Evolutionary conservation across 2,329 filamentous ascomycete genomes (phyloP), one percentile per base, ranked within the genome.

Genomic region (Chrysosporium keratinophilum): DNA sequence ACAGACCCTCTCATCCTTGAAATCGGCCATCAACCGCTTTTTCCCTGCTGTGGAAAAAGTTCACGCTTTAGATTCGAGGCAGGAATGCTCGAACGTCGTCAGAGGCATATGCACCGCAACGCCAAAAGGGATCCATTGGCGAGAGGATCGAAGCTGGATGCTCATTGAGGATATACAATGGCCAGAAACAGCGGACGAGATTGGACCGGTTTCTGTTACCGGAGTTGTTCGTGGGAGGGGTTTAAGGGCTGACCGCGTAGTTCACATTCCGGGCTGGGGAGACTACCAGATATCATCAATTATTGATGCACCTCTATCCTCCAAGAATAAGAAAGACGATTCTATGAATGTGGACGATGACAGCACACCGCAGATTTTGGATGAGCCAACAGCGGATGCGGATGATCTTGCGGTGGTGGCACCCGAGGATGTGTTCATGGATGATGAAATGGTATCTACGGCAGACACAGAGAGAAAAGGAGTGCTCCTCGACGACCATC

Each of bases 81-180:
- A 95, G 66, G 93, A 98, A 67, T 91, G 87, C 66, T 81, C 88
- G 50, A 97, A 96, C 66, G 75, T 95, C 37, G 86, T 97, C 70
- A 81, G 94, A 50, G 91, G 89, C 28, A 74, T 98, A 14, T 98
- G 93, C 76, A 95, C 84, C 59, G 88, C 86, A 35, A 89, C 85
- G 42, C 91, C 93, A 10, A 97, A 95, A 73, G 93, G 93, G 0
- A 81, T 98, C n/a, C 77, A 84, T 58, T 98, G 93, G 93, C 82
- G 93, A 62, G 93, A 98, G 50, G 88, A 95, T 60, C 80, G 93
- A 61, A 95, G 89, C 63, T 98, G 93, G 87, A 88, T 98, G 84
- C 74, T 95, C 54, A 81, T 91, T 3, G 93, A 98, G 60, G 80
- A 90, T 28, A 76, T 95, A 51, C 73, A 80, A 61, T 95, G 89